Base-by-base conservation (phyloP, 305 asterid genomes). In the Fraxinus latifolia region DNA sequence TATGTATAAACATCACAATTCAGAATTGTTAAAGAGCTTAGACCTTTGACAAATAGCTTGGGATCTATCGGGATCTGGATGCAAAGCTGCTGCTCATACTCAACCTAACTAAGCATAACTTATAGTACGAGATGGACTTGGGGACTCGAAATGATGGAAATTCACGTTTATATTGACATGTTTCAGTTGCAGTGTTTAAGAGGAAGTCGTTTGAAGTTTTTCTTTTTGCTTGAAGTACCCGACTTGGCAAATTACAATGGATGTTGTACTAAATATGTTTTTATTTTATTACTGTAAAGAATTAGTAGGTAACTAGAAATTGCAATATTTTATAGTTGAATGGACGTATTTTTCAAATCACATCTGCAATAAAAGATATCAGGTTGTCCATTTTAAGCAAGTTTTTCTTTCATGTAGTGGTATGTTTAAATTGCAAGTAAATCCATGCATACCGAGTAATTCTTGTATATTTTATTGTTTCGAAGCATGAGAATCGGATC, bases 251-350 rank as follows among this genome's bases (percentile, higher is more conserved):
- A 14, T 44, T 55, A 29, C 0, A 7, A 11, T 50, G 44, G 78
- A 70, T 19, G 33, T 76, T 80, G 34, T 72, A 53, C 86, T 31
- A 74, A 78, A 80, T 71, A 17, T 72, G 53, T 17, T 39, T 33
- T 53, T 44, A 65, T 82, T 82, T 79, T 85, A 79, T 84, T 81
- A 74, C 84, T 86, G 91, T 89, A 90, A 88, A 90, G 83, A 85
- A 83, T 81, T 0, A 25, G 37, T 84, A 83, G 82, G 88, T 84
- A 70, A 32, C 82, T 53, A 71, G 82, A 82, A 74, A 73, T 79
- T 84, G 77, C 74, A 76, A 72, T 74, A 39, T 77, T n/a, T 78
- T 77, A 58, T 84, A 76, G 83, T 72, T 74, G 75, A 72, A 80
- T 80, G 74, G 79, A 68, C 17, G 72, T 68, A 73, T 50, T 84